Conservation (phyloP, 495 filamentous ascomycete species). For the Trichoderma orchidacearum region DNA sequence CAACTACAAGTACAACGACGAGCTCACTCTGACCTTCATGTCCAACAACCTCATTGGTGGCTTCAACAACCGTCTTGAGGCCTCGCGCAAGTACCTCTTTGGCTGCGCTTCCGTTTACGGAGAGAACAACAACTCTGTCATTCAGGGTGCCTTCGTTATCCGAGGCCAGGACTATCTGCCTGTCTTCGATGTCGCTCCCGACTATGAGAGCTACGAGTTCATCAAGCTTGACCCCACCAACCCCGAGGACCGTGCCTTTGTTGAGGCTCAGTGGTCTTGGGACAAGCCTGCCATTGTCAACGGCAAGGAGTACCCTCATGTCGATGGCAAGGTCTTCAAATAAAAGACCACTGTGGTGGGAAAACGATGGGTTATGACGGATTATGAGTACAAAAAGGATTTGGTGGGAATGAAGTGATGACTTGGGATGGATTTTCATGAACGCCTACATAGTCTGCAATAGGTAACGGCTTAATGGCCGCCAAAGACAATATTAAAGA, state of each 20-base stretch:
- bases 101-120: slow-evolving; percentile 85
- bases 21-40: slow-evolving; percentile 97
- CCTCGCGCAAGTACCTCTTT: slow-evolving; percentile 96
- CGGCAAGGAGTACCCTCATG: slow-evolving; percentile 66
- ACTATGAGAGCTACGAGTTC: slow-evolving; percentile 95
- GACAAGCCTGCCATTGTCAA: slow-evolving; percentile 66
- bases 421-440: not conserved
- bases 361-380: slow-evolving; percentile 11
- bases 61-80: slow-evolving; percentile 96
- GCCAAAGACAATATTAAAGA: not conserved
- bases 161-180: slow-evolving; percentile 77
- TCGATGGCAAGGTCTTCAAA: slow-evolving; percentile 94
- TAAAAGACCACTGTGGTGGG: slow-evolving; percentile 32
- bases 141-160: slow-evolving; percentile 84
- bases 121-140: slow-evolving; percentile 69
- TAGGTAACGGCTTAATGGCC: not conserved
- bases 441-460: not conserved
- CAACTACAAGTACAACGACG: slow-evolving; percentile 96
- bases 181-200: slow-evolving; percentile 91
- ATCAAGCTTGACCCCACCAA: slow-evolving; percentile 83
- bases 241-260: slow-evolving; percentile 65
- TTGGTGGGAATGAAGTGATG: slow-evolving; percentile 3
- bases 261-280: slow-evolving; percentile 76
- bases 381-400: slow-evolving; percentile 9
- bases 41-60: slow-evolving; percentile 93